A percentile compares a stretch with the other conserved stretches of the same genome.
Evolutionary conservation across 768 basidiomycete species (phyloP).

Genomic region (Cubamyces sp.): DNA sequence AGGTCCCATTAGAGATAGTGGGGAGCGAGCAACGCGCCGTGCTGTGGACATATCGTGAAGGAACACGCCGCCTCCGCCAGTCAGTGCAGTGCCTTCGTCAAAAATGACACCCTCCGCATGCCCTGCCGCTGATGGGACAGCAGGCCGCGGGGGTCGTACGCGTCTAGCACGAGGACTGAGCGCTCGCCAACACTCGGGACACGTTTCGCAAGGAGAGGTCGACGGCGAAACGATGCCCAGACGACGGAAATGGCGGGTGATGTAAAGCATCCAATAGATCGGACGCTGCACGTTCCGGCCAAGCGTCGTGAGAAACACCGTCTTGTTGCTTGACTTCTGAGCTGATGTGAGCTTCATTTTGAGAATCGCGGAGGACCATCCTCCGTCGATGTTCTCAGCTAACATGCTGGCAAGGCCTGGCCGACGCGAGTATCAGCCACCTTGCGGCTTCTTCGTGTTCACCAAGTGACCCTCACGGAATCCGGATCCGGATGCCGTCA

Average conservation of each 20-base stretch:
- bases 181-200: conserved; percentile 1
- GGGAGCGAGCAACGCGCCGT: background rate
- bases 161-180: conserved; percentile 13
- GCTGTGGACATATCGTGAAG: conserved; percentile 12
- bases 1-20: conserved; percentile 22
- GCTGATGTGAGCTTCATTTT: background rate
- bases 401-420: conserved; percentile 3
- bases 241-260: background rate
- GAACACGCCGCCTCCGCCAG: conserved; percentile 17
- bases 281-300: background rate
- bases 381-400: background rate
- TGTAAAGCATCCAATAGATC: background rate
- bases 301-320: background rate
- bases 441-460: background rate
- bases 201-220: background rate
- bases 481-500: conserved; percentile 10
- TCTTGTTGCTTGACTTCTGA: too few relatives aligned
- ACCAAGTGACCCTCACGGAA: background rate
- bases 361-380: background rate
- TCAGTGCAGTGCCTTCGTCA: conserved; percentile 18
- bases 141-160: conserved; percentile 8
- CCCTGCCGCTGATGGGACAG: conserved; percentile 14
- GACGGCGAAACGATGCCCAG: background rate
- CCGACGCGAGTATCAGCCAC: background rate
- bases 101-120: conserved; percentile 11